phyloP scores from a whole-genome alignment of 176 grass and related monocot genomes.

The Luzula sylvatica region DNA sequence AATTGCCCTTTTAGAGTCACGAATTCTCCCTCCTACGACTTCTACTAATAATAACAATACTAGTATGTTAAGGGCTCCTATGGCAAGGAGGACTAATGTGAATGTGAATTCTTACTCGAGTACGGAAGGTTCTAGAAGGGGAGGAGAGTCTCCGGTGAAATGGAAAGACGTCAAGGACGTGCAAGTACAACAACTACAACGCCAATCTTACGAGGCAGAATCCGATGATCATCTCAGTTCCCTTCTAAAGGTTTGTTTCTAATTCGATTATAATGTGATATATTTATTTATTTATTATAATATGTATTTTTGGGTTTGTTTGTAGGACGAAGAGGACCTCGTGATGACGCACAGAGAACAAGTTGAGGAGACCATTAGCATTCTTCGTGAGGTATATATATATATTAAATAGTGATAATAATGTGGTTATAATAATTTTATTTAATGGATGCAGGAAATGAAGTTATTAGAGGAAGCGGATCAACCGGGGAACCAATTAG shows the following conservation, averaged over 20 bases:
- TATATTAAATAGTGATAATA: neutral
- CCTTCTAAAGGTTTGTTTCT: slow-evolving; percentile 35
- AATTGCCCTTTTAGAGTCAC: no score
- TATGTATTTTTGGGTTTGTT: neutral
- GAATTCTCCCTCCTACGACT: no score
- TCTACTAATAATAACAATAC: no score
- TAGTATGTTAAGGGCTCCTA: no score
- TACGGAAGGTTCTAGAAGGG: slow-evolving; percentile 21
- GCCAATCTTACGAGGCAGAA: slow-evolving; percentile 12
- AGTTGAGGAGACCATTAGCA: slow-evolving; percentile 38
- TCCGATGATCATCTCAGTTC: slow-evolving; percentile 34
- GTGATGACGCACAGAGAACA: slow-evolving; percentile 36
- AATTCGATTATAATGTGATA: neutral
- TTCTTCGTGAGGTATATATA: slow-evolving; percentile 33
- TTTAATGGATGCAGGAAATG: slow-evolving; percentile 33
- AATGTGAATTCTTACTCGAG: neutral
- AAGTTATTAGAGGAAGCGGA: slow-evolving; percentile 47
- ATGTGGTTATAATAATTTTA: neutral
- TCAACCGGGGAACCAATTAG: slow-evolving; percentile 37
- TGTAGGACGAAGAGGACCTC: slow-evolving; percentile 42
- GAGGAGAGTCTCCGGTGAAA: slow-evolving; percentile 11
- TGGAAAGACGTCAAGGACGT: slow-evolving; percentile 23
- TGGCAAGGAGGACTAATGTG: slow-evolving; percentile 9
- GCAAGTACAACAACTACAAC: neutral
- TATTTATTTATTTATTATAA: slow-evolving; percentile 1